These are phyloP conservation scores for Neolentinus lepideus DNA, from an alignment of 1,284 basidiomycete genomes.

Conservation along the genomic window DNA sequence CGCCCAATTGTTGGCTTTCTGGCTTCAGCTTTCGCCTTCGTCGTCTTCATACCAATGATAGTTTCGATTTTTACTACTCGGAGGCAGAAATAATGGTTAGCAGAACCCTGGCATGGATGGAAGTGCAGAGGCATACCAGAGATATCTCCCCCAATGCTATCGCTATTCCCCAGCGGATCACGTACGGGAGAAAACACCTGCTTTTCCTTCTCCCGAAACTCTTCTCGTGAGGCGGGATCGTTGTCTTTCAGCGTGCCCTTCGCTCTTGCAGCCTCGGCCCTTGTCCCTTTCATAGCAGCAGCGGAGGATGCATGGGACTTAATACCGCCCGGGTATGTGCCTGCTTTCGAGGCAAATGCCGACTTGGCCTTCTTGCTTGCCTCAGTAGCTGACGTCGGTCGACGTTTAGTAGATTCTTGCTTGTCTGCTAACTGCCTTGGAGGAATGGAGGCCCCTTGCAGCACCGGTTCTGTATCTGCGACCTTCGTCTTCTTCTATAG, in stretches of 20 bases:
- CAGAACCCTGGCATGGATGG: no score
- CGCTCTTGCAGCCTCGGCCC: no score
- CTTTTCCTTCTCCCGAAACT: conserved; percentile 9
- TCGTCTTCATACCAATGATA: neutral
- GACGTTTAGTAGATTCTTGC: no score
- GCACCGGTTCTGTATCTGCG: neutral
- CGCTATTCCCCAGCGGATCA: conserved; percentile 34
- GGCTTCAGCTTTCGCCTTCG: neutral
- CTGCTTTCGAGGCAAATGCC: no score
- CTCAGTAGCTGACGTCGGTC: no score
- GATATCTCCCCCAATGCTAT: conserved; percentile 19
- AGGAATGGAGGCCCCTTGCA: neutral
- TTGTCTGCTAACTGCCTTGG: no score
- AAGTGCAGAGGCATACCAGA: conserved; percentile 17
- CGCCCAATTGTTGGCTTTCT: neutral
- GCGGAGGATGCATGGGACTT: no score
- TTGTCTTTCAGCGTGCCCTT: no score
- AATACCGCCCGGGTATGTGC: no score
- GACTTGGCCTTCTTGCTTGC: no score
- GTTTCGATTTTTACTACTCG: conserved; percentile 1
- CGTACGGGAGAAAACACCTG: conserved; percentile 33
- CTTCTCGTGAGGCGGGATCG: neutral
- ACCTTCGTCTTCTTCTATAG: neutral
- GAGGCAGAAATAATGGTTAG: no score
- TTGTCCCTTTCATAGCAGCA: no score